Conservation (phyloP, 305 asterid species). For the Plantago coronopus region DNA sequence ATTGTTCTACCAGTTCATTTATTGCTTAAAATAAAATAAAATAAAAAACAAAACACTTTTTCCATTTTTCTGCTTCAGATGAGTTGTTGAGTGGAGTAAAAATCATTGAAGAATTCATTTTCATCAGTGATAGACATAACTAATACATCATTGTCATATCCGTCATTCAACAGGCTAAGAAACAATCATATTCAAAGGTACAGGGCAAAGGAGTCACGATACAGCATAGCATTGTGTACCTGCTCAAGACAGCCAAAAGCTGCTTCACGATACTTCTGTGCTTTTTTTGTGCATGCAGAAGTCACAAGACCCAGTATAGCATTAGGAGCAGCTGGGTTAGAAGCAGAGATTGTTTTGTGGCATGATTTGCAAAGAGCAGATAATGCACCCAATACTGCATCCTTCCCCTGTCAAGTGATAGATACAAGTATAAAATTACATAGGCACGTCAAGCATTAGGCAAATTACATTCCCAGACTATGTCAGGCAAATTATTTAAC, state of each 20-base stretch:
- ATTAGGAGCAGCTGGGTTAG: conserved; percentile 59
- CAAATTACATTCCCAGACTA: not conserved
- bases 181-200: not conserved
- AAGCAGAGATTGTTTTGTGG: conserved; percentile 63
- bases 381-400: conserved; percentile 64
- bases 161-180: not conserved
- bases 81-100: not conserved
- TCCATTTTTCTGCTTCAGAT: not conserved
- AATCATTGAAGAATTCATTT: not conserved
- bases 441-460: not conserved
- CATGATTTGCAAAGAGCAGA: conserved; percentile 82
- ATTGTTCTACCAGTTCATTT: too few species aligned
- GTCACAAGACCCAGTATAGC: conserved; percentile 66
- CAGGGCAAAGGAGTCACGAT: not conserved
- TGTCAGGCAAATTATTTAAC: not conserved
- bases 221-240: conserved; percentile 32
- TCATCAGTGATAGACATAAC: not conserved
- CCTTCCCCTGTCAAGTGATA: conserved; percentile 71
- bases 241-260: conserved; percentile 91
- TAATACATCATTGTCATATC: not conserved
- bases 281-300: conserved; percentile 76
- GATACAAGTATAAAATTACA: not conserved
- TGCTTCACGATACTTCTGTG: conserved; percentile 81
- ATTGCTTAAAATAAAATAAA: too few species aligned
- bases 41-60: too few species aligned